Conservation (phyloP, 2,329 filamentous ascomycete genomes). For the Sporothrix mexicana region DNA sequence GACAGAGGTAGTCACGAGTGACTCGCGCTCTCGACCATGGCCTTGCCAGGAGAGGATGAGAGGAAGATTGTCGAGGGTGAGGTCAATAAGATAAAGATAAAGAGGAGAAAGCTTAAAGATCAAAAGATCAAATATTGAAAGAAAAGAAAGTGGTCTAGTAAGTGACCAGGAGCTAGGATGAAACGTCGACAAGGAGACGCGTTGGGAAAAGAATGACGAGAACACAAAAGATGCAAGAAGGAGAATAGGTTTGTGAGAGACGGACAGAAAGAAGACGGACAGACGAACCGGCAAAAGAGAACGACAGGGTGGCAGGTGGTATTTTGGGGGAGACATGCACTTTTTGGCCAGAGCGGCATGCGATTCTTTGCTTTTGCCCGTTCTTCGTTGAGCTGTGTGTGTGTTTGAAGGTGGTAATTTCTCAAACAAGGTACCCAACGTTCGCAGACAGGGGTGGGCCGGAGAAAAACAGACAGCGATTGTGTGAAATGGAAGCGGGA, state of each 20-base stretch:
- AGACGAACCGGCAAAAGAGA: not conserved
- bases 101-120: not conserved
- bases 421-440: slow-evolving; percentile 2
- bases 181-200: not conserved
- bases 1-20: not conserved
- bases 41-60: not conserved
- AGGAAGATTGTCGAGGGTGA: not conserved
- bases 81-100: not conserved
- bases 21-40: not conserved
- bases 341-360: slow-evolving; percentile 3
- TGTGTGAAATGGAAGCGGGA: not conserved
- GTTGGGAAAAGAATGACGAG: not conserved
- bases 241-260: not conserved
- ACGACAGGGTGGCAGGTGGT: not conserved
- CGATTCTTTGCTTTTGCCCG: not conserved
- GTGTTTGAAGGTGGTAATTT: not conserved
- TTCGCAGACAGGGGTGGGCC: slow-evolving; percentile 17
- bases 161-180: not conserved
- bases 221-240: slow-evolving; percentile 9
- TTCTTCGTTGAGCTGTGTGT: not conserved
- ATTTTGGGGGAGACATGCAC: not conserved
- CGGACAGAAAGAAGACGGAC: not conserved
- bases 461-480: not conserved
- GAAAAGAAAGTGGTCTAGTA: not conserved
- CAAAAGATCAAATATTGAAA: not conserved